These are phyloP conservation scores for Diplodia scrobiculata DNA, from an alignment of 2,329 filamentous ascomycete species.

Conservation along the genomic window DNA sequence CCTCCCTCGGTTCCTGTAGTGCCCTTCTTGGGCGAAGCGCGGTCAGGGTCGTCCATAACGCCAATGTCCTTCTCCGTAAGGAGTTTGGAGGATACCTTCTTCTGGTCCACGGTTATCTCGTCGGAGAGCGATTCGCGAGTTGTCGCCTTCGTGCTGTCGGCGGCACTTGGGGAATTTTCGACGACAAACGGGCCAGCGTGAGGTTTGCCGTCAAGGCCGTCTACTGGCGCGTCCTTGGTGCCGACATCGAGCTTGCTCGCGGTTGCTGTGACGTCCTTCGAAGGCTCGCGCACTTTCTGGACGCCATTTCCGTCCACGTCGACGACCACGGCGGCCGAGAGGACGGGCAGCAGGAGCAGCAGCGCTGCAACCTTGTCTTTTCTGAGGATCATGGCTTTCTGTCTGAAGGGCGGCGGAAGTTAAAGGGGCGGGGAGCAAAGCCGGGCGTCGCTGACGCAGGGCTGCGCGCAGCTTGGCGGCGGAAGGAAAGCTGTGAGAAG, in stretches of 20 bases:
- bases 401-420: not conserved
- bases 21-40: conserved; percentile 75
- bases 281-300: conserved; percentile 24
- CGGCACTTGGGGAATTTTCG: conserved; percentile 49
- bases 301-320: conserved; percentile 22
- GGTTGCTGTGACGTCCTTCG: conserved; percentile 36
- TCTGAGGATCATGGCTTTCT: conserved; percentile 61
- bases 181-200: conserved; percentile 77
- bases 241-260: conserved; percentile 47
- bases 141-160: conserved; percentile 5
- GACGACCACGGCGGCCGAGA: conserved; percentile 48
- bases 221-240: conserved; percentile 82
- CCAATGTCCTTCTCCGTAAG: conserved; percentile 60
- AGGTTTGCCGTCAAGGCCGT: conserved; percentile 80
- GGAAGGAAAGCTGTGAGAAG: not conserved
- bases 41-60: conserved; percentile 88
- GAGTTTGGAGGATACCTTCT: conserved; percentile 29
- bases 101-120: conserved; percentile 42
- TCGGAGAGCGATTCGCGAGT: conserved; percentile 36
- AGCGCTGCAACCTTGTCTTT: conserved; percentile 58
- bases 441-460: conserved; percentile 27
- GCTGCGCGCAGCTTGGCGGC: conserved; percentile 11
- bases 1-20: conserved; percentile 88
- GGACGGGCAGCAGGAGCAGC: conserved; percentile 61
- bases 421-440: conserved; percentile 22